phyloP scores from a whole-genome alignment of 805 yeast genomes.

The Brettanomyces sp. region DNA sequence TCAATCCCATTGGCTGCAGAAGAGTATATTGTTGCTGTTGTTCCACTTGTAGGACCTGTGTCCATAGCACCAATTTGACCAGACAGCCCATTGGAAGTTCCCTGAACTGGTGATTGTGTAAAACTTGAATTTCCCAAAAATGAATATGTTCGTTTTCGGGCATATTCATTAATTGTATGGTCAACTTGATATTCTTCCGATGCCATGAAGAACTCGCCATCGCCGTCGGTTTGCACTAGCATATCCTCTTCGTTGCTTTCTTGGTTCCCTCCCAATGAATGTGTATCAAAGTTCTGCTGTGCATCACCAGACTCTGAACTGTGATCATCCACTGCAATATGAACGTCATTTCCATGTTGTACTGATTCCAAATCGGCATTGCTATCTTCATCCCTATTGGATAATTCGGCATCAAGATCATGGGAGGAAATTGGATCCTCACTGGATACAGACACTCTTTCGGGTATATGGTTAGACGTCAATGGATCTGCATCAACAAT shows the following conservation, averaged over 20 bases:
- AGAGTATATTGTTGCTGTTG: not conserved
- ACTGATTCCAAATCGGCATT: not conserved
- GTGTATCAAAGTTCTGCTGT: too few relatives aligned
- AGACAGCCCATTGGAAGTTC: not conserved
- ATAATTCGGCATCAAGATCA: conserved; percentile 40
- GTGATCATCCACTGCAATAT: too few relatives aligned
- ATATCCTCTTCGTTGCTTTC: not conserved
- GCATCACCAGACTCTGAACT: too few relatives aligned
- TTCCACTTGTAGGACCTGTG: conserved; percentile 3
- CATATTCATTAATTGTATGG: conserved; percentile 5
- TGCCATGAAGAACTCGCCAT: conserved; percentile 23
- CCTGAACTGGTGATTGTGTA: not conserved
- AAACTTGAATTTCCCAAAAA: not conserved
- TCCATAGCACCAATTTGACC: not conserved
- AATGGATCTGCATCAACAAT: not conserved
- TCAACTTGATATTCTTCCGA: conserved; percentile 29
- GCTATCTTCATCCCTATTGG: conserved; percentile 28
- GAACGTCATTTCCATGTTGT: too few relatives aligned
- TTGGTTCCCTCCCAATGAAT: not conserved
- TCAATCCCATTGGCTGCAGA: not conserved
- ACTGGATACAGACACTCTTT: too few relatives aligned
- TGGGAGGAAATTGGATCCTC: conserved; percentile 6
- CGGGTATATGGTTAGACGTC: not conserved
- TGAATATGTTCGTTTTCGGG: not conserved
- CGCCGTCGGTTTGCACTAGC: not conserved